Base-by-base conservation (phyloP, 2,329 filamentous ascomycete species). In the Stagonosporopsis chrysanthemi region DNA sequence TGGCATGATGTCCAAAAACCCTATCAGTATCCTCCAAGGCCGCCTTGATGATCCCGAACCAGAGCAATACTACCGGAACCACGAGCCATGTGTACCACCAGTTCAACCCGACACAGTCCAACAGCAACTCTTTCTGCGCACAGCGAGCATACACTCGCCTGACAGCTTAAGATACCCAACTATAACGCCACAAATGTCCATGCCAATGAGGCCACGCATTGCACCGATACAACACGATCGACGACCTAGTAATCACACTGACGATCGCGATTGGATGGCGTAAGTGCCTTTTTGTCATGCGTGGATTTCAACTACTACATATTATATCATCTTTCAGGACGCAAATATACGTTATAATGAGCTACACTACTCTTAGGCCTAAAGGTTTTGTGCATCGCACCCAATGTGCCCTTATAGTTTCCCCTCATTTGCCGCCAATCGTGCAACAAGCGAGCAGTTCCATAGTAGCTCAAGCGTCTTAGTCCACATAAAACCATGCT, bases 231-330 rank as follows among this genome's bases (percentile, higher is more conserved):
- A 24, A 15, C 39, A 49, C n/a, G 15, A 24, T 14, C 54, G 54
- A n/a, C 43, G 48, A n/a, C 26, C 26, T 4, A 57, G 54, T n/a
- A 52, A 57, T 22, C 49, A 52, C 31, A 57, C 54, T 7, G 54
- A 57, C 26, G 54, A 57, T 41, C 49, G 54, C 26, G 54, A 57
- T 24, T 57, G 54, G 48, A 38, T 57, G 44, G 48, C 54, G 29
- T 57, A 19, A 55, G 4, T 4, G 26, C 36, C 8, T 17, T 4
- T 5, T 5, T 12, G 6, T 38, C 12, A 39, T 22, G 1, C 9
- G 5, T 6, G 17, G 2, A 12, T 4, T 22, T 6, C 19, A 22
- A 19, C 8, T 24, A 26, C 11, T 22, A 14, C 12, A 33, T 14
- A 12, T 28, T 15, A n/a, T 6, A 50, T 14, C 12, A 24, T 15